A percentile compares a stretch with the other conserved stretches of the same genome.
Conservation (phyloP, 345 rosid species). For the Brassica rapa region DNA sequence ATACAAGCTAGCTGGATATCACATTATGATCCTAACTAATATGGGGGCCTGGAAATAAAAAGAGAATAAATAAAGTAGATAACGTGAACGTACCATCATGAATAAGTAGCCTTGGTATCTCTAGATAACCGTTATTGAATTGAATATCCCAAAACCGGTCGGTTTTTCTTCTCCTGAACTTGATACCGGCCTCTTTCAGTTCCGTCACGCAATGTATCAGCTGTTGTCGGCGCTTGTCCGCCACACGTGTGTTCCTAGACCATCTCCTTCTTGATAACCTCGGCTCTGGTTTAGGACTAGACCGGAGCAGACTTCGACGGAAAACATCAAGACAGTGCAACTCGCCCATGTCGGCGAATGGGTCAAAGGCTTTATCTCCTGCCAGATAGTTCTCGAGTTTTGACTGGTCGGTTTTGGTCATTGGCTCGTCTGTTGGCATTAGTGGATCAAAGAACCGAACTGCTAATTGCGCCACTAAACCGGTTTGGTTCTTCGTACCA, state of each 20-base stretch:
- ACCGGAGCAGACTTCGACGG: constrained; percentile 58
- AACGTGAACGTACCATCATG: constrained; percentile 60
- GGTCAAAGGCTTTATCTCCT: constrained; percentile 52
- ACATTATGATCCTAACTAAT: background rate
- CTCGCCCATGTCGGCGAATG: constrained; percentile 59
- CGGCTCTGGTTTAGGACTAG: constrained; percentile 60
- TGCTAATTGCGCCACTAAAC: constrained; percentile 64
- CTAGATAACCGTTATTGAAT: constrained; percentile 70
- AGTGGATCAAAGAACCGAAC: constrained; percentile 81
- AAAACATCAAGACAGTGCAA: constrained; percentile 84
- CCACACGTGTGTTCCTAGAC: constrained; percentile 60
- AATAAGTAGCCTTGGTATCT: constrained; percentile 72
- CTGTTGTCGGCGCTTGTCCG: constrained; percentile 79
- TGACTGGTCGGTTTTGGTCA: constrained; percentile 56
- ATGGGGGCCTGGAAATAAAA: background rate
- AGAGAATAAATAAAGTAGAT: background rate
- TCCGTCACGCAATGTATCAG: constrained; percentile 77
- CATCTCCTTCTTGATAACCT: constrained; percentile 57
- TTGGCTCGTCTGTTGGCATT: constrained; percentile 85
- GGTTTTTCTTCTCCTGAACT: constrained; percentile 63
- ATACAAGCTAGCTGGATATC: background rate
- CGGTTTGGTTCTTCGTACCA: constrained; percentile 56
- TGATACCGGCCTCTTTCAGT: constrained; percentile 74
- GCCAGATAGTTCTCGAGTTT: constrained; percentile 52
- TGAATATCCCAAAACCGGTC: constrained; percentile 87